Evolutionary conservation across 208 protist genomes (phyloP).

Genomic region (Angomonas ambiguus): DNA sequence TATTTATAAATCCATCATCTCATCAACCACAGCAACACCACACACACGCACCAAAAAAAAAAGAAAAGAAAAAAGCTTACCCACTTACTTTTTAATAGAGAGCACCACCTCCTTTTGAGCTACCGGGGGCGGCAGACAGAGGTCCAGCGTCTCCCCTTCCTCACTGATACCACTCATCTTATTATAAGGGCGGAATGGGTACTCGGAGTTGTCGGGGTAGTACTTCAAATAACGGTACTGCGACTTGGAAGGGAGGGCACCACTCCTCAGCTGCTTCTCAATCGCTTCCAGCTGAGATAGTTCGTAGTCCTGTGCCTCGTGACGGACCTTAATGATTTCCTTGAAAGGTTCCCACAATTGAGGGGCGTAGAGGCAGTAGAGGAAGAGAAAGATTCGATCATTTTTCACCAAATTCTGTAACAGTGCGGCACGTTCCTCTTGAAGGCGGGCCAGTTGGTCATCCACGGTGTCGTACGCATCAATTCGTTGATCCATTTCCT

Average conservation of each 20-base stretch:
- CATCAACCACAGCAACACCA: no score
- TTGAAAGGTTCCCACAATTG: conserved; percentile 37
- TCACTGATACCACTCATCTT: conserved; percentile 88
- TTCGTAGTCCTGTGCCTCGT: conserved; percentile 39
- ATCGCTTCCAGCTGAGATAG: conserved; percentile 53
- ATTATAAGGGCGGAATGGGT: conserved; percentile 70
- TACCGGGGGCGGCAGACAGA: conserved; percentile 31
- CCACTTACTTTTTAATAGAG: background rate
- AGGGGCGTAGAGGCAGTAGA: conserved; percentile 22
- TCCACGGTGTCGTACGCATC: background rate
- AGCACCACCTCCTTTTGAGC: no score
- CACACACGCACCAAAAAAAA: no score
- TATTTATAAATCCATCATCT: no score
- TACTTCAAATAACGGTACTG: conserved; percentile 82
- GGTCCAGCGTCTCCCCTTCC: conserved; percentile 68
- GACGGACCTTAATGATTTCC: conserved; percentile 59
- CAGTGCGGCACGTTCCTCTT: background rate
- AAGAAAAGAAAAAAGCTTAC: background rate
- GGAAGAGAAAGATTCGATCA: background rate
- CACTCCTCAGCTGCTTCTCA: conserved; percentile 31
- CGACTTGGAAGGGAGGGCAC: conserved; percentile 71
- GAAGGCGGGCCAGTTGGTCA: background rate
- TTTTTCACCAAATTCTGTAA: background rate
- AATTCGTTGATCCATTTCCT: conserved; percentile 30
- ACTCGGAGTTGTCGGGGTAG: conserved; percentile 80